Conservation (phyloP, 129 eudicot genomes). For the Flaveria sonorensis region DNA sequence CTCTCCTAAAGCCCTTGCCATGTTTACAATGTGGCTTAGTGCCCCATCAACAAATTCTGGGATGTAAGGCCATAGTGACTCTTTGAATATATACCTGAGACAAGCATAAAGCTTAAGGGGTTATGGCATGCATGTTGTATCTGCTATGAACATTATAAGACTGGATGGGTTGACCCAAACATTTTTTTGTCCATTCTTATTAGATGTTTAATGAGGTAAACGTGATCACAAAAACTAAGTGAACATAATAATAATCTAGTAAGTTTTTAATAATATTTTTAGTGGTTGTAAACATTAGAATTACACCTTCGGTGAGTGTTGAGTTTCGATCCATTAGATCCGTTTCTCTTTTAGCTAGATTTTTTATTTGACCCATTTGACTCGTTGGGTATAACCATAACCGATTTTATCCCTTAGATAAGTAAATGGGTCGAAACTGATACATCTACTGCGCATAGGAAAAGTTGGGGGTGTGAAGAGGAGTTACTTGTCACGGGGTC, state of each 20-base stretch:
- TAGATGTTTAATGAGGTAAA: background rate
- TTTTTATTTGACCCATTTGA: background rate
- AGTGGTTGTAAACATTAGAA: background rate
- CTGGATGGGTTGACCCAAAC: background rate
- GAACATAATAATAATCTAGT: background rate
- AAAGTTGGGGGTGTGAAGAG: constrained; percentile 1
- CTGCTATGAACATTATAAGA: constrained; percentile 7
- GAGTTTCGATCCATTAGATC: background rate
- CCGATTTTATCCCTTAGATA: background rate
- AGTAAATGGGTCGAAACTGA: constrained; percentile 3
- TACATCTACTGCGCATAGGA: background rate
- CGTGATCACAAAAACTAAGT: background rate
- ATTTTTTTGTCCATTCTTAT: background rate
- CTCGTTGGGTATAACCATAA: background rate
- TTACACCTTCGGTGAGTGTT: background rate
- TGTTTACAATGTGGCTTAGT: constrained; percentile 63
- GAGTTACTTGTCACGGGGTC: constrained; percentile 69
- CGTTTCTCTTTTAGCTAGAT: background rate
- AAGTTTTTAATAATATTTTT: background rate
- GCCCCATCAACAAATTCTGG: constrained; percentile 88
- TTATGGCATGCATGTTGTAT: constrained; percentile 4
- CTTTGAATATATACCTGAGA: constrained; percentile 67
- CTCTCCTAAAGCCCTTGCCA: constrained; percentile 77
- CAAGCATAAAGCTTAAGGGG: constrained; percentile 3
- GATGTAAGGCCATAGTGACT: constrained; percentile 81